Evolutionary conservation across 2,329 filamentous ascomycete genomes (phyloP), one percentile per base, ranked within the genome.

Genomic region (Penicillium expansum): DNA sequence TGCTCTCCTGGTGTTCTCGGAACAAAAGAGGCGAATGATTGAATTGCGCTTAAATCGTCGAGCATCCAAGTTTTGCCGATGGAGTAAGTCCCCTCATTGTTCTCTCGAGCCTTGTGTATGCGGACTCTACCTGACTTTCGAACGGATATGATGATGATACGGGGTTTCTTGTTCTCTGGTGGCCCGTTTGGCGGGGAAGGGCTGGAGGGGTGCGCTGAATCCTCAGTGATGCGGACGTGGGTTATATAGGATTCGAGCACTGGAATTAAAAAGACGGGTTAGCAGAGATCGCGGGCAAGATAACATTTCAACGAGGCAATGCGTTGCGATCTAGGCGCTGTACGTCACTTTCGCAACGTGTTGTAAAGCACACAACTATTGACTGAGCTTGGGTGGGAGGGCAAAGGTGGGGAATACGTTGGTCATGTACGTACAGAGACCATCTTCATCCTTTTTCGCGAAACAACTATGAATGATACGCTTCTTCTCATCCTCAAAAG

Each of bases 21-120:
- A 69, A 72, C 80, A 20, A 84, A 74, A 42, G 86, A 82, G 7
- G 86, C 88, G 70, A 88, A 97, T 27, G 91, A 94, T 72, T 96
- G 89, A 63, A 99, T 90, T 44, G 84, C 82, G 5, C 84, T 83
- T 48, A 99, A 79, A 71, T 99, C 94, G 74, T 97, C 93, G 65
- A 99, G 83, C 72, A 92, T 90, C 94, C 94, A 99, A 4, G 94
- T 96, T 78, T 99, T 99, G 64, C 94, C 94, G 65, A 99, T 96
- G 20, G 93, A 97, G 75, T 97, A 99, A 24, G 90, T 86, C 55
- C 92, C 92, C 73, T 96, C 97, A 55, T 84, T 82, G 73, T 99
- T 99, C 77, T 99, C 94, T 67, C 96, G 88, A 56, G 92, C 93
- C 76, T 99, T 99, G 80, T 99, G 94, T 79, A 99, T 86, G 69